A percentile compares a stretch with the other conserved stretches of the same genome.
phyloP scores from a whole-genome alignment of 2,329 filamentous ascomycete species.

The Trichophaea hybrida region DNA sequence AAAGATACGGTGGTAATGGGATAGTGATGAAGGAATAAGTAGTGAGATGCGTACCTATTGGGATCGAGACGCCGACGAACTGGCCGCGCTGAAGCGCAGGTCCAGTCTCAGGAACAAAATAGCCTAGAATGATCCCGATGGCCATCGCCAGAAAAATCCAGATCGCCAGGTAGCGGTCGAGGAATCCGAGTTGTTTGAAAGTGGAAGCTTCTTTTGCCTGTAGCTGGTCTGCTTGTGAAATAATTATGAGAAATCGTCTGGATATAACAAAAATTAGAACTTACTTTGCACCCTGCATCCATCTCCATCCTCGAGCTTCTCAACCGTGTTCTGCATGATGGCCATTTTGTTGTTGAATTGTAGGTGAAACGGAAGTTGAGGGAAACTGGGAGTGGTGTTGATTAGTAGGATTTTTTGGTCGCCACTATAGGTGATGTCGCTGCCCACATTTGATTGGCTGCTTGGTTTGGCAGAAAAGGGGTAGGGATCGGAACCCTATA shows the following conservation, averaged over 20 bases:
- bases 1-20: neutral
- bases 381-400: neutral
- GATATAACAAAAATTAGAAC: neutral
- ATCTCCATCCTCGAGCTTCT: neutral
- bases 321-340: neutral
- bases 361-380: neutral
- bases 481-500: neutral
- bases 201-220: conserved; percentile 21
- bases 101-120: conserved; percentile 52
- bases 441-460: neutral
- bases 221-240: neutral
- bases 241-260: neutral
- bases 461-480: neutral
- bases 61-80: conserved; percentile 57
- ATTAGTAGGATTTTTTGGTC: neutral
- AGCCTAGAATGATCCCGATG: conserved; percentile 59
- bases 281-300: neutral
- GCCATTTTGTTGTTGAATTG: neutral
- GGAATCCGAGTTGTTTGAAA: conserved; percentile 43
- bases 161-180: conserved; percentile 50
- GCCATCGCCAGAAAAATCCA: conserved; percentile 72
- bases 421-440: neutral
- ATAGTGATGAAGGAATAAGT: neutral
- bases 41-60: conserved; percentile 41
- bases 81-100: conserved; percentile 52